A percentile compares a stretch with the other conserved stretches of the same genome.
Conservation (phyloP, 805 yeast genomes). For the Wickerhamiella galacta region DNA sequence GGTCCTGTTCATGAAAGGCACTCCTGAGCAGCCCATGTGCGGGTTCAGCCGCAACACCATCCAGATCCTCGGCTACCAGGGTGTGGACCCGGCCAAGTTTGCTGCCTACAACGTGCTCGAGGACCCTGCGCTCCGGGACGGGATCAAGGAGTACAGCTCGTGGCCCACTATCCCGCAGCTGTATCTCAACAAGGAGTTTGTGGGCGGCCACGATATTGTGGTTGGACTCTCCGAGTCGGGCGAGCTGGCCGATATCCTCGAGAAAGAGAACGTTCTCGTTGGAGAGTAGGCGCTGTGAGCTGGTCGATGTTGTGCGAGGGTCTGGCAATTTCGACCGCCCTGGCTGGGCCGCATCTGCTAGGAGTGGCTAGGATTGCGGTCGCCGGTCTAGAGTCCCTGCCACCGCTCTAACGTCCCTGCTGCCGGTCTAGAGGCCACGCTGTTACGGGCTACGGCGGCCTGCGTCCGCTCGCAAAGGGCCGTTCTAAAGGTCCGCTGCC, state of each 20-base stretch:
- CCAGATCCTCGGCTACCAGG: slow-evolving; percentile 84
- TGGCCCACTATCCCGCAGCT: slow-evolving; percentile 99
- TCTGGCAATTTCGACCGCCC: no score
- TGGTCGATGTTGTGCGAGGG: no score
- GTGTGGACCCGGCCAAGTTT: slow-evolving; percentile 90
- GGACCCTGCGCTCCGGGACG: slow-evolving; percentile 84
- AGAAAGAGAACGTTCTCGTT: slow-evolving; percentile 58
- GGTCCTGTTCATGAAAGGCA: slow-evolving; percentile 95
- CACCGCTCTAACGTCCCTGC: no score
- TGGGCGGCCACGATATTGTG: slow-evolving; percentile 95
- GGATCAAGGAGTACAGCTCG: slow-evolving; percentile 83
- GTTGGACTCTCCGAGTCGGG: slow-evolving; percentile 76
- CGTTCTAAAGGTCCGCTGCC: no score
- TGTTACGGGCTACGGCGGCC: no score
- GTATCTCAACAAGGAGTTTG: slow-evolving; percentile 71
- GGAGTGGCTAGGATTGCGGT: no score
- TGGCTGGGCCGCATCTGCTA: no score
- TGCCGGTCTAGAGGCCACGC: no score
- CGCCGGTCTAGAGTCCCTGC: no score
- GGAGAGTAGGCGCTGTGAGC: slow-evolving; percentile 63
- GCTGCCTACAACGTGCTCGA: slow-evolving; percentile 95
- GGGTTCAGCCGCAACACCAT: slow-evolving; percentile 94
- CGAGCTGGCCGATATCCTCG: slow-evolving; percentile 75
- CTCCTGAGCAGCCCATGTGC: slow-evolving; percentile 95
- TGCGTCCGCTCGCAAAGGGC: no score